These are phyloP conservation scores for Alloteropsis semialata DNA, from an alignment of 176 grass and related monocot genomes.

Conservation along the genomic window DNA sequence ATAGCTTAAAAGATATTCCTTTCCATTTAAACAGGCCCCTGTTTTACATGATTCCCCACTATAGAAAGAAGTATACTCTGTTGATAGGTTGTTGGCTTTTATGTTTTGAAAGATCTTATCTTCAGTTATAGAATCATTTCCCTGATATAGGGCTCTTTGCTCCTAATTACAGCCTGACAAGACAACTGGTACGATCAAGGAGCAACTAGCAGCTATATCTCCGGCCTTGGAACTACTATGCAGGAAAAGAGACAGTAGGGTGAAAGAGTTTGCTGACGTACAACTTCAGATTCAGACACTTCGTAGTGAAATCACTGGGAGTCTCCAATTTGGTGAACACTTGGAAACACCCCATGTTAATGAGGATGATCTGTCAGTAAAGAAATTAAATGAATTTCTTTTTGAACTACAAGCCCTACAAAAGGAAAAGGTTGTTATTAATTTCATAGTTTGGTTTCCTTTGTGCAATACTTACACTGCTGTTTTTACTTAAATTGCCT, in stretches of 20 bases:
- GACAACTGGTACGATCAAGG: conserved; percentile 85
- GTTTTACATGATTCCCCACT: not conserved
- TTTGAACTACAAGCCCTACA: conserved; percentile 80
- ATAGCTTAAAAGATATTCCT: not conserved
- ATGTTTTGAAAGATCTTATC: not conserved
- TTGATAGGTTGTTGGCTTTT: not conserved
- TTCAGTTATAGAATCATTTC: not conserved
- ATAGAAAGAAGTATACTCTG: not conserved
- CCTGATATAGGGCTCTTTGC: not conserved
- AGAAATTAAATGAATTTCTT: conserved; percentile 73
- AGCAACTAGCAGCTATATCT: conserved; percentile 70
- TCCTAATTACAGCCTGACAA: conserved; percentile 67
- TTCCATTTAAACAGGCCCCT: not conserved
- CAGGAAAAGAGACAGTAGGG: conserved; percentile 69
- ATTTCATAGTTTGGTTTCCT: conserved; percentile 18
- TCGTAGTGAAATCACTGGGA: conserved; percentile 68
- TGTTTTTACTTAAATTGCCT: conserved; percentile 1
- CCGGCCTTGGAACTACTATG: conserved; percentile 67
- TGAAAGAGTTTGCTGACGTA: conserved; percentile 73
- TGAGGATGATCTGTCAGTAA: conserved; percentile 84
- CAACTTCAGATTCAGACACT: conserved; percentile 76
- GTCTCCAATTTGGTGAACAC: conserved; percentile 41
- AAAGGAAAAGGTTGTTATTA: conserved; percentile 79
- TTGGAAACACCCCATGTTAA: conserved; percentile 41
- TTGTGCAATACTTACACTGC: not conserved